These are phyloP conservation scores for Fraxinus platypoda DNA, from an alignment of 305 asterid species.

Conservation along the genomic window DNA sequence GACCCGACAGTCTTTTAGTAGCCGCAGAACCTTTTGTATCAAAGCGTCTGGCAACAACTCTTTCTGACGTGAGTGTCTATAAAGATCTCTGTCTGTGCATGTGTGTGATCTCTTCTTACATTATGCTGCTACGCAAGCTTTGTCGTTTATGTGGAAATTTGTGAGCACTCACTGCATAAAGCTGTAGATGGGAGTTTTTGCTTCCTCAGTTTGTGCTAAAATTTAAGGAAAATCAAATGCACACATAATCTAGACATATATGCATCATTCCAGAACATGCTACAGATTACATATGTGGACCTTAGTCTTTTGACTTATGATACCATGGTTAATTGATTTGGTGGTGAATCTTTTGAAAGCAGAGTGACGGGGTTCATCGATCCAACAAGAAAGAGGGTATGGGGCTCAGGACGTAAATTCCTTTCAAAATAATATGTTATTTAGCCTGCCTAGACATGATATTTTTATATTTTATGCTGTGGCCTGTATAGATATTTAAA, in stretches of 20 bases:
- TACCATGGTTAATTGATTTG: background rate
- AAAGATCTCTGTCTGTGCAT: background rate
- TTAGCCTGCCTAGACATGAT: background rate
- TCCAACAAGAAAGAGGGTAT: background rate
- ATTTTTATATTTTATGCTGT: background rate
- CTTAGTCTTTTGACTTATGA: background rate
- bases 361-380: background rate
- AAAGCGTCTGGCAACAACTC: conserved; percentile 49
- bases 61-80: conserved; percentile 47
- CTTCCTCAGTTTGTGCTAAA: background rate
- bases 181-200: background rate
- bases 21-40: conserved; percentile 53
- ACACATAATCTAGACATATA: background rate
- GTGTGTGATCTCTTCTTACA: background rate
- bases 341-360: background rate
- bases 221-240: background rate
- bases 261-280: background rate
- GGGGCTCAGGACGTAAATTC: background rate
- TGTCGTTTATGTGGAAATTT: background rate
- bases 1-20: conserved; percentile 40
- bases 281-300: background rate
- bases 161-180: background rate
- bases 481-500: background rate
- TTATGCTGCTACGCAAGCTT: background rate
- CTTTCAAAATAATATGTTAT: background rate